Base-by-base conservation (phyloP, 495 filamentous ascomycete genomes). In the Podospora appendiculata region DNA sequence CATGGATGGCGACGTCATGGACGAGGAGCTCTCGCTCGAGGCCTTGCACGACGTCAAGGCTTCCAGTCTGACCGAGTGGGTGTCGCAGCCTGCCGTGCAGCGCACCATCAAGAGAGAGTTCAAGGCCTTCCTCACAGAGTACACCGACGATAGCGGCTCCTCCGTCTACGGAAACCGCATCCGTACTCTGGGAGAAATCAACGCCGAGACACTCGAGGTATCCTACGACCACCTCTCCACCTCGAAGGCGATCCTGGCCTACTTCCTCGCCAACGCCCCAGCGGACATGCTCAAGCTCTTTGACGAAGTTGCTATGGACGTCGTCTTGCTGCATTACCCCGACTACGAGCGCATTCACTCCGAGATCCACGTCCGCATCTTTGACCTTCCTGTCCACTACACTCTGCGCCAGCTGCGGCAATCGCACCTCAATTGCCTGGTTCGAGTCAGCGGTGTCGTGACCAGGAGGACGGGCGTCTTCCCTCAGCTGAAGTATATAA, bases 311-410 rank as follows among this genome's bases (percentile, higher is more conserved):
- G 94, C 94, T 35, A 90, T 97, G 77, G 92, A 97, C 50, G 90
- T 91, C 32, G 91, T 90, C 0, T 78, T 97, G 11, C 84, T 96
- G 54, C 87, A 96, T 68, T 99, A 99, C 69, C 91, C 90, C 0
- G 89, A 96, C 66, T 99, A 97, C 67, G 88, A 95, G 64, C 87
- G 91, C 45, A 99, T 99, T 55, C 94, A 96, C 68, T 86, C 89
- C 45, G 93, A 99, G 68, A 96, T 99, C 56, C 94, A 99, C 65
- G 90, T 99, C 49, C 89, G 94, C 45, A 95, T 99, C 61, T 88
- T 89, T 16, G 94, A 96, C 63, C 77, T 99, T 4, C 94, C 94
- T 16, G 85, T 95, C 40, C 84, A 89, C 58, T 96, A 96, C 70
- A 97, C 93, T n/a, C 84, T 99, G 52, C 90, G 94, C 45, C 90